phyloP scores from a whole-genome alignment of 2,329 filamentous ascomycete species.

The Beauveria asiatica region DNA sequence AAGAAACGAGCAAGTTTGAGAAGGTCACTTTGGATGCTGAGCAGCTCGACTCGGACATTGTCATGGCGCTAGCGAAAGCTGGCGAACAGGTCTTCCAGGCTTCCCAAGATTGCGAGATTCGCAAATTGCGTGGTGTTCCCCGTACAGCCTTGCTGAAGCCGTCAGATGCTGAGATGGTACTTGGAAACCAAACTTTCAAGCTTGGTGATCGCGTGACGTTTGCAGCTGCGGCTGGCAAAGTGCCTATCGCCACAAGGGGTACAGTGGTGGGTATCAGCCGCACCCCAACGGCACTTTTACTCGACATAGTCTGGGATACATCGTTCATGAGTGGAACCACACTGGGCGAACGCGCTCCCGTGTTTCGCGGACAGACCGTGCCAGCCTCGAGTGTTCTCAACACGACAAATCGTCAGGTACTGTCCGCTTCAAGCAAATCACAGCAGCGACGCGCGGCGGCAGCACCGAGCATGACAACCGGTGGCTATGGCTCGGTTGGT shows the following conservation, averaged over 20 bases:
- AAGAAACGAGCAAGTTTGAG: constrained; percentile 88
- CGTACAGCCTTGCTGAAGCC: constrained; percentile 84
- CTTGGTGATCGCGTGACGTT: constrained; percentile 92
- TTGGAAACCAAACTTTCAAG: constrained; percentile 73
- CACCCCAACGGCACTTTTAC: constrained; percentile 69
- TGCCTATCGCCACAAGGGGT: constrained; percentile 83
- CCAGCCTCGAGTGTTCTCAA: constrained; percentile 84
- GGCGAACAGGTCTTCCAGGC: constrained; percentile 55
- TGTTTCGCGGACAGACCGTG: constrained; percentile 91
- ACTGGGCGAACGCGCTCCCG: constrained; percentile 78
- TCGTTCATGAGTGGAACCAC: constrained; percentile 97
- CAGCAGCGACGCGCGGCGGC: constrained; percentile 42
- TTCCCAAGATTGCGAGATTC: constrained; percentile 47
- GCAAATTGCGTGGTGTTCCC: constrained; percentile 72
- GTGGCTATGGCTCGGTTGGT: constrained; percentile 47
- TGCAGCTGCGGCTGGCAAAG: constrained; percentile 84
- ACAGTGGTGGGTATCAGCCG: constrained; percentile 93
- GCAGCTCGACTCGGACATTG: constrained; percentile 86
- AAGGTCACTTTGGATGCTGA: constrained; percentile 93
- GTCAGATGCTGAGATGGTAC: constrained; percentile 87
- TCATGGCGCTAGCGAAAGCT: constrained; percentile 68
- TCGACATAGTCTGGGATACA: constrained; percentile 89
- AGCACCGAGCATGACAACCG: constrained; percentile 41
- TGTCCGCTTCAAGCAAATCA: constrained; percentile 51
- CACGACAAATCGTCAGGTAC: constrained; percentile 70